Evolutionary conservation across 225 moss, liverwort and hornwort species (phyloP).

Genomic region (Rhytidiadelphus loreus): DNA sequence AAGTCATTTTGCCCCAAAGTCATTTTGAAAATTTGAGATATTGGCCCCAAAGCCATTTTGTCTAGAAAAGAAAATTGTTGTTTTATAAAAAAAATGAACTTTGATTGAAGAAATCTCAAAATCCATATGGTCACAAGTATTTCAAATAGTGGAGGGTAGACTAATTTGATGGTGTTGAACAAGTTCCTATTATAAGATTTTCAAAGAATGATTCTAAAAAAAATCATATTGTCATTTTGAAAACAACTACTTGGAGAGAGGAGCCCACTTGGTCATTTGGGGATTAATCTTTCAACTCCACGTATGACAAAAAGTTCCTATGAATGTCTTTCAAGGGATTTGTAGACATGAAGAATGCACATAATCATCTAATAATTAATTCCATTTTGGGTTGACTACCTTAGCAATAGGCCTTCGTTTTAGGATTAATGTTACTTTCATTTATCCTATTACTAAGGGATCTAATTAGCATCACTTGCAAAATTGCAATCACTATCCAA

Average conservation of each 20-base stretch:
- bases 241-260: neutral
- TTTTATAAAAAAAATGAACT: neutral
- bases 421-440: neutral
- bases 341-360: neutral
- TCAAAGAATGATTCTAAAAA: neutral
- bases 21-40: too few species aligned
- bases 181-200: neutral
- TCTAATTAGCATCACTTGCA: neutral
- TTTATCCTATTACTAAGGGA: neutral
- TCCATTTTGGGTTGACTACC: neutral
- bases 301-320: neutral
- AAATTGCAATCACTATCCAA: neutral
- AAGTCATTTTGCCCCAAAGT: too few species aligned
- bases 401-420: neutral
- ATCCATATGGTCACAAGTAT: neutral
- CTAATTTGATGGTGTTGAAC: neutral
- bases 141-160: neutral
- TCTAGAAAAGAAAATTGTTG: accelerated
- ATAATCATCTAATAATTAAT: neutral
- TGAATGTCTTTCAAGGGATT: neutral
- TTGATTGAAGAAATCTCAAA: neutral
- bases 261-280: neutral
- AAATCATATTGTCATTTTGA: neutral
- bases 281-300: accelerated
- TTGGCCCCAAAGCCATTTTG: accelerated